phyloP scores from a whole-genome alignment of 768 basidiomycete genomes.

The Phanerochaete sordida region DNA sequence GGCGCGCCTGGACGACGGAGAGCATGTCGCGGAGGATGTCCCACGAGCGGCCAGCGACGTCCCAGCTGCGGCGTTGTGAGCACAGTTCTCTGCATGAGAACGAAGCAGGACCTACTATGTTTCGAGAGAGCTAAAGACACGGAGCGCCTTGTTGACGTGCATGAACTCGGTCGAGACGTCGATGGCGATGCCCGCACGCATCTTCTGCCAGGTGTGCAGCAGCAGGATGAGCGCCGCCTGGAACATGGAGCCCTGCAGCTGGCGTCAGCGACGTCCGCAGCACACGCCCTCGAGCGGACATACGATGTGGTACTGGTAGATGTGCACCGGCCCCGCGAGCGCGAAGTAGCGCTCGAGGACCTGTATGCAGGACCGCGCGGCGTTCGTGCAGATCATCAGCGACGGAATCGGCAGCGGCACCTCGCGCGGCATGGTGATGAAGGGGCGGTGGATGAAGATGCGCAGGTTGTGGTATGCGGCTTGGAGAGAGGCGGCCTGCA shows the following conservation, averaged over 20 bases:
- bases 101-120: neutral
- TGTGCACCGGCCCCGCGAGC: conserved; percentile 10
- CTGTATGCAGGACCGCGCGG: conserved; percentile 43
- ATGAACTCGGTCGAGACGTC: conserved; percentile 43
- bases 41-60: neutral
- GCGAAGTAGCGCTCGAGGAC: conserved; percentile 35
- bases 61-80: neutral
- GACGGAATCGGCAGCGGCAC: conserved; percentile 40
- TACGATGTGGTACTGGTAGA: conserved; percentile 7
- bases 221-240: conserved; percentile 50
- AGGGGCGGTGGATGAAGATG: conserved; percentile 77
- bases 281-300: too few relatives aligned
- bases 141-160: conserved; percentile 51
- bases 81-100: neutral
- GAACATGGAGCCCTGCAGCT: conserved; percentile 27
- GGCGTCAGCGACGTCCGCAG: neutral
- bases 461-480: conserved; percentile 42
- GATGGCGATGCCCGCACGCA: conserved; percentile 34
- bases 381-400: conserved; percentile 48
- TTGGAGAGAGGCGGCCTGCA: conserved; percentile 37
- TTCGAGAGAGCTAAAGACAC: conserved; percentile 17
- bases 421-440: conserved; percentile 63
- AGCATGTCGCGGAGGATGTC: too few relatives aligned
- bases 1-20: too few relatives aligned
- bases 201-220: conserved; percentile 53